Conservation (phyloP, 176 grass and related monocot genomes). For the Carex kokanica region DNA sequence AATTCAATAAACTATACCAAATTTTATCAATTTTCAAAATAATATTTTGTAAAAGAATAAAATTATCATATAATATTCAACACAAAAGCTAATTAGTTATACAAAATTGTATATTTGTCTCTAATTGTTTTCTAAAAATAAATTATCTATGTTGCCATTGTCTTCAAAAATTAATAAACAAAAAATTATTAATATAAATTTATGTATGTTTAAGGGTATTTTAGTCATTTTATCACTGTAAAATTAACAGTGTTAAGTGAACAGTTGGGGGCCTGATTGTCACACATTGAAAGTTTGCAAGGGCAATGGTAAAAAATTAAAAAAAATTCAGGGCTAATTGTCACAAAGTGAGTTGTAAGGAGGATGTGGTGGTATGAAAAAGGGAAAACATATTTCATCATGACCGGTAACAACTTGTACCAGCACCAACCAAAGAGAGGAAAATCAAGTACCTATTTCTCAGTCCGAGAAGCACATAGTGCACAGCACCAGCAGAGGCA, state of each 20-base stretch:
- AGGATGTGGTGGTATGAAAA: not conserved
- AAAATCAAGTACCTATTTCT: slow-evolving; percentile 63
- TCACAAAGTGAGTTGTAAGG: not conserved
- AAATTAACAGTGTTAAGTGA: not conserved
- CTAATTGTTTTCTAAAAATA: not conserved
- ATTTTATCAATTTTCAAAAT: not conserved
- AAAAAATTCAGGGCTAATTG: not conserved
- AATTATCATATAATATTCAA: not conserved
- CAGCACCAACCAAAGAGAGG: not conserved
- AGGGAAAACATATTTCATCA: not conserved
- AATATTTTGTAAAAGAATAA: not conserved
- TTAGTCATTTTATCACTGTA: not conserved
- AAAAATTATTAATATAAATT: not conserved
- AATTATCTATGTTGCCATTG: not conserved
- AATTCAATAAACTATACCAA: not conserved
- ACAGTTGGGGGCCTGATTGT: not conserved
- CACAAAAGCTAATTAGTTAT: not conserved
- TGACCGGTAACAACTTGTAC: not conserved
- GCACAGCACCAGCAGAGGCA: slow-evolving; percentile 68
- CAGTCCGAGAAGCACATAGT: slow-evolving; percentile 71
- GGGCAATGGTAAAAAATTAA: no score
- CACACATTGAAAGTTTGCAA: not conserved
- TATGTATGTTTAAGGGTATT: not conserved
- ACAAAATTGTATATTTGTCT: not conserved
- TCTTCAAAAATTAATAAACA: not conserved